phyloP scores from a whole-genome alignment of 768 basidiomycete genomes.

The Lentinula aciculospora region DNA sequence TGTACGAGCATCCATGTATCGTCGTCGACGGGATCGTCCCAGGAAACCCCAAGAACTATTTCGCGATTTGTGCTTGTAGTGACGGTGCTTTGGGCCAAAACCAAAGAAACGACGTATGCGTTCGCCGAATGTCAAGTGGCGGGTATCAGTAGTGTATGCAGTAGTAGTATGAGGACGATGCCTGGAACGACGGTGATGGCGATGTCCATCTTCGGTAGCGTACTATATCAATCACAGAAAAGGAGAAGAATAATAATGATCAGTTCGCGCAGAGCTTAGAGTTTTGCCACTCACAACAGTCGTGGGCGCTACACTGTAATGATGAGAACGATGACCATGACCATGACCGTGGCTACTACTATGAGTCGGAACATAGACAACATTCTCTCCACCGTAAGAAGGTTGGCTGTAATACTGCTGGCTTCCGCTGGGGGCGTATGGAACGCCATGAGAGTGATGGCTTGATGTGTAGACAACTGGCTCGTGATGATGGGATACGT shows the following conservation, averaged over 20 bases:
- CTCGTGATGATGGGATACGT: conserved; percentile 10
- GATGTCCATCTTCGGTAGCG: background rate
- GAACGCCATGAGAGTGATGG: conserved; percentile 9
- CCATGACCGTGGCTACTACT: conserved; percentile 13
- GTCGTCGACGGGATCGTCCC: conserved; percentile 42
- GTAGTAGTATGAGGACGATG: conserved; percentile 7
- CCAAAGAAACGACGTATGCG: conserved; percentile 52
- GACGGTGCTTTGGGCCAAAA: conserved; percentile 29
- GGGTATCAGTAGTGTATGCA: conserved; percentile 4
- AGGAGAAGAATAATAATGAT: background rate
- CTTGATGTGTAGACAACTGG: conserved; percentile 8
- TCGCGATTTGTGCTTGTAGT: conserved; percentile 37
- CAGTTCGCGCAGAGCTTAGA: background rate
- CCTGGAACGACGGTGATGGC: conserved; percentile 6
- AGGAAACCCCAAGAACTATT: conserved; percentile 50
- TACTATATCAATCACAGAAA: background rate
- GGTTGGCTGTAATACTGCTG: conserved; percentile 19
- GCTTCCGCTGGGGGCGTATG: conserved; percentile 7
- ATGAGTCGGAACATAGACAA: conserved; percentile 16
- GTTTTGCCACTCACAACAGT: background rate
- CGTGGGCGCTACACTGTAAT: background rate
- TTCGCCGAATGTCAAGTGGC: conserved; percentile 32
- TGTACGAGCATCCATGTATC: conserved; percentile 43
- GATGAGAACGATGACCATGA: conserved; percentile 6
- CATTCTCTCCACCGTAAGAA: conserved; percentile 13